A percentile compares a stretch with the other conserved stretches of the same genome.
These are phyloP conservation scores for Picea mariana DNA, from an alignment of 83 land plant genomes.

Conservation along the genomic window DNA sequence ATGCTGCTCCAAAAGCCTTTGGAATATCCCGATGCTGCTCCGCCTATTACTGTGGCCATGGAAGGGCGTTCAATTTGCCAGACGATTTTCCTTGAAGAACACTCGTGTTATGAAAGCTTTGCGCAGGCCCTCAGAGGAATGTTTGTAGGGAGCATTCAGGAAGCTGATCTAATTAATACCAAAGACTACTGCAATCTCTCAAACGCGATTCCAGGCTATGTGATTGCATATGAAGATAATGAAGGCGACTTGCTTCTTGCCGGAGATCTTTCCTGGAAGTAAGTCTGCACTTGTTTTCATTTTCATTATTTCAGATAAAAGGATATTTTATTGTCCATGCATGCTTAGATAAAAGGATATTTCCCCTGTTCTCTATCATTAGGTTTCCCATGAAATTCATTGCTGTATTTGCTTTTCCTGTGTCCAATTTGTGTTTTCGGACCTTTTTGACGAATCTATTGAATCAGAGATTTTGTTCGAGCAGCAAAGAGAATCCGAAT, in stretches of 20 bases:
- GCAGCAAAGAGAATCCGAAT: slow-evolving; percentile 51
- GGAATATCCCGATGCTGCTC: slow-evolving; percentile 20
- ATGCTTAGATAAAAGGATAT: not conserved
- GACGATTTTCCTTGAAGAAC: slow-evolving; percentile 37
- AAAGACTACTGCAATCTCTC: slow-evolving; percentile 18
- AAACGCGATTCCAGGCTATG: slow-evolving; percentile 54
- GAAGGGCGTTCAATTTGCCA: slow-evolving; percentile 66
- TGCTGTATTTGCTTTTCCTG: not conserved
- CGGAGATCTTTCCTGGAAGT: slow-evolving; percentile 65
- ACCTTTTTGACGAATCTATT: not conserved
- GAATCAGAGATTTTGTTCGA: slow-evolving; percentile 48
- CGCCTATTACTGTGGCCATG: slow-evolving; percentile 47
- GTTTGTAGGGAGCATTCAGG: slow-evolving; percentile 24
- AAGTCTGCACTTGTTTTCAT: not conserved
- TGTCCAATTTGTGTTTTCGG: not conserved
- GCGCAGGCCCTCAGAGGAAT: slow-evolving; percentile 43
- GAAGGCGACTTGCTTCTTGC: slow-evolving; percentile 60
- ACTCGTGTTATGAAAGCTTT: slow-evolving; percentile 42
- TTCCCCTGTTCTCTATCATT: no score
- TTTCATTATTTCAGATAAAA: not conserved
- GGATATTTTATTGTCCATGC: not conserved
- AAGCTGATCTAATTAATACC: not conserved
- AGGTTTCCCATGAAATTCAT: not conserved
- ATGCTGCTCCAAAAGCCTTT: slow-evolving; percentile 14
- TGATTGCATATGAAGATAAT: slow-evolving; percentile 58